Evolutionary conservation across 2,329 filamentous ascomycete species (phyloP).

Genomic region (Exophiala dermatitidis): DNA sequence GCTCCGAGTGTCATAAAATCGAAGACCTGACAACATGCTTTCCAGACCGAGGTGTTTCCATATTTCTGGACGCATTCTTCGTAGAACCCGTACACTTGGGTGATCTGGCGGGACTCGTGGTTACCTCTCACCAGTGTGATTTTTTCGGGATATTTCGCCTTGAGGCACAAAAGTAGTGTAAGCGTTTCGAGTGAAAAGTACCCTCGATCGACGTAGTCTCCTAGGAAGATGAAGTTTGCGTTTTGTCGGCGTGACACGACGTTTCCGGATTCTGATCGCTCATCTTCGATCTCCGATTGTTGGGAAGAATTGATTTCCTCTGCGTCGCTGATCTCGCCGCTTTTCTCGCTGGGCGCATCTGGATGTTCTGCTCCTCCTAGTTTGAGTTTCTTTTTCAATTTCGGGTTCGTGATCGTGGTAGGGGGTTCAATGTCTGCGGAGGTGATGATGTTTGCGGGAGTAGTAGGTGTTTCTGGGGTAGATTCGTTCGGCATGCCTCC

Average conservation of each 20-base stretch:
- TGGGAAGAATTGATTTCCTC: conserved; percentile 46
- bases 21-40: conserved; percentile 70
- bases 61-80: conserved; percentile 72
- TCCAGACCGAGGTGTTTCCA: conserved; percentile 71
- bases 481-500: conserved; percentile 88
- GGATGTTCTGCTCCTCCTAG: conserved; percentile 31
- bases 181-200: conserved; percentile 70
- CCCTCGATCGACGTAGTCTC: conserved; percentile 67
- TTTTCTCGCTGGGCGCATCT: conserved; percentile 22
- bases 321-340: conserved; percentile 34
- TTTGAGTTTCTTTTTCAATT: conserved; percentile 77
- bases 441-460: conserved; percentile 66
- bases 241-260: conserved; percentile 42
- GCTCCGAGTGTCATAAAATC: conserved; percentile 69
- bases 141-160: conserved; percentile 57
- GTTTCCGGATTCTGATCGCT: conserved; percentile 32
- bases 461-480: conserved; percentile 54
- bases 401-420: conserved; percentile 78
- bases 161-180: conserved; percentile 49
- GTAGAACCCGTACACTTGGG: conserved; percentile 71
- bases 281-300: conserved; percentile 29
- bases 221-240: conserved; percentile 65
- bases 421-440: conserved; percentile 91
- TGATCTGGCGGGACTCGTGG: conserved; percentile 70
- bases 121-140: conserved; percentile 68